Percentiles rank a stretch among this genome's conserved stretches.
Evolutionary conservation across 192 early-diverging fungal genomes (phyloP).

Genomic region (Gryganskiella cystojenkinii): DNA sequence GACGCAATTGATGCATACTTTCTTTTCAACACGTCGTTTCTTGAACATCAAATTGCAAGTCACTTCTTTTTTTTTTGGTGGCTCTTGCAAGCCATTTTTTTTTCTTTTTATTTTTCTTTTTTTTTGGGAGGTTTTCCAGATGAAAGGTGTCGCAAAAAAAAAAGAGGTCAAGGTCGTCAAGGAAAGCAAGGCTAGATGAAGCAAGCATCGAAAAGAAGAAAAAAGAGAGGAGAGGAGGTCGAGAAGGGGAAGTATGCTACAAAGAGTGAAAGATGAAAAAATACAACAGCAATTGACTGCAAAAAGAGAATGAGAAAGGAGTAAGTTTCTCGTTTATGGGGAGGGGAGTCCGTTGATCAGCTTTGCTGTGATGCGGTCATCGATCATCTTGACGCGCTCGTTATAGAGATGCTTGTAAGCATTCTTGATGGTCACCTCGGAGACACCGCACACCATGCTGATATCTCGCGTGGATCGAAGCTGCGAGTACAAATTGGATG

Average conservation of each 20-base stretch:
- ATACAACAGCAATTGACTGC: too few species aligned
- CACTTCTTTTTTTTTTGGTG: too few species aligned
- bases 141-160: too few species aligned
- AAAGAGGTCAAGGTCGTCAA: too few species aligned
- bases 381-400: constrained; percentile 65
- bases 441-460: constrained; percentile 87
- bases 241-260: background rate
- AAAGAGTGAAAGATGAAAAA: background rate
- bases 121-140: too few species aligned
- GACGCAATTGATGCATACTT: too few species aligned
- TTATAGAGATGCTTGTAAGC: constrained; percentile 78
- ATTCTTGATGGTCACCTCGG: constrained; percentile 94
- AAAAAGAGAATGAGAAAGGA: background rate
- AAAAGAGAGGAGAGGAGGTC: background rate
- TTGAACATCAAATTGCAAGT: too few species aligned
- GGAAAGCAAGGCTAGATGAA: too few species aligned
- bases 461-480: constrained; percentile 81
- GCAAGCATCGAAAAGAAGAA: too few species aligned
- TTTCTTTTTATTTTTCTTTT: background rate
- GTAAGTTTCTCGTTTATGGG: constrained; percentile 50
- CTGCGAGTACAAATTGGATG: constrained; percentile 74
- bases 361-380: constrained; percentile 55
- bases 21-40: too few species aligned
- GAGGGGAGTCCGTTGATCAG: constrained; percentile 54
- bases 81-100: too few species aligned